Percentiles rank a stretch among this genome's conserved stretches.
Evolutionary conservation across 352 stramenopile genomes (phyloP).

Genomic region (Peronospora tabacina): DNA sequence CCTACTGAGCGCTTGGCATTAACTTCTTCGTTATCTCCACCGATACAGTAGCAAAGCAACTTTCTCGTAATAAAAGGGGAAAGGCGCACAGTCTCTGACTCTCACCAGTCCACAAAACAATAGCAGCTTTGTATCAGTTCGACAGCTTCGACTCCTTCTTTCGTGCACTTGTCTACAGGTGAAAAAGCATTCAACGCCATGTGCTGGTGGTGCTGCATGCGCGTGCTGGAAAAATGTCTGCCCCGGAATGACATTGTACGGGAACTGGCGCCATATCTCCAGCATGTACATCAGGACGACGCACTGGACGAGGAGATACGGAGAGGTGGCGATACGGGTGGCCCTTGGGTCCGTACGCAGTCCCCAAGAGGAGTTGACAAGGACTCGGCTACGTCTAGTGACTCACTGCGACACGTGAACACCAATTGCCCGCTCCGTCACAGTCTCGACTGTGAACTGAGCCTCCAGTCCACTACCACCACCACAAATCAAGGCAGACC

Average conservation of each 20-base stretch:
- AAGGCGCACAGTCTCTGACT: background rate
- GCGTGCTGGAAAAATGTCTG: constrained; percentile 77
- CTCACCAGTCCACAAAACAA: background rate
- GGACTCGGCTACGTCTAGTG: constrained; percentile 48
- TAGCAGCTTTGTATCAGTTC: background rate
- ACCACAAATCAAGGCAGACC: constrained; percentile 7
- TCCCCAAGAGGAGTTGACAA: constrained; percentile 53
- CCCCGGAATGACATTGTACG: constrained; percentile 84
- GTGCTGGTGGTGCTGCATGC: constrained; percentile 88
- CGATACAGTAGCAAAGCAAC: background rate
- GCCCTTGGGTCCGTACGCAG: constrained; percentile 40
- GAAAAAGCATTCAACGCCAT: constrained; percentile 16
- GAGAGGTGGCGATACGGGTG: constrained; percentile 27
- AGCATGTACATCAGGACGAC: constrained; percentile 79
- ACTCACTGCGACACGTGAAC: constrained; percentile 50
- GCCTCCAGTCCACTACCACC: constrained; percentile 18
- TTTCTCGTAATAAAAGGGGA: background rate
- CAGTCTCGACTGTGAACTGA: constrained; percentile 33
- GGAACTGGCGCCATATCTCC: constrained; percentile 76
- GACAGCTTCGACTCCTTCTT: background rate
- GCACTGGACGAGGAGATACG: constrained; percentile 47
- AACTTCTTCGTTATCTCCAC: too few relatives aligned
- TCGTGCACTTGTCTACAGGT: background rate
- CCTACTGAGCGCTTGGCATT: background rate
- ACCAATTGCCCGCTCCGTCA: constrained; percentile 28